Conservation (phyloP, 164 flowering plant species). For the Berberis thunbergii region DNA sequence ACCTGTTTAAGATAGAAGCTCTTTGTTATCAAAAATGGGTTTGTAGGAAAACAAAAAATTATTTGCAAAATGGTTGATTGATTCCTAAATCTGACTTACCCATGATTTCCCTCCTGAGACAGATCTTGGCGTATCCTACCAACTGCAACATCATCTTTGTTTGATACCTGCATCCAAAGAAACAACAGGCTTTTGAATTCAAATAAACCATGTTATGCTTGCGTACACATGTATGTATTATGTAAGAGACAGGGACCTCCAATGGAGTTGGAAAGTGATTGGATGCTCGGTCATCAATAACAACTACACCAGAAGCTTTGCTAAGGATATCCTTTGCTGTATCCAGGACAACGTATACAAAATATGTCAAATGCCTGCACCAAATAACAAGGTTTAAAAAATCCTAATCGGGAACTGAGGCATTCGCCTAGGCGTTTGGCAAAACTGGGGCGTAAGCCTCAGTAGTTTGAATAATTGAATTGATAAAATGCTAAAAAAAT, state of each 20-base stretch:
- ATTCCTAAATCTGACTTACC: neutral
- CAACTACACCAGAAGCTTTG: conserved; percentile 79
- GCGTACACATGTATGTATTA: too few relatives aligned
- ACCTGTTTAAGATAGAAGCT: too few relatives aligned
- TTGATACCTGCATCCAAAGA: conserved; percentile 36
- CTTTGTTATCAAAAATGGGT: neutral
- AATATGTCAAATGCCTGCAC: too few relatives aligned
- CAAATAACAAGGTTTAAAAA: too few relatives aligned
- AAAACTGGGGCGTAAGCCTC: too few relatives aligned
- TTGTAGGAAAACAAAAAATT: neutral
- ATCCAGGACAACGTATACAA: conserved; percentile 28
- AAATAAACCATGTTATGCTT: too few relatives aligned
- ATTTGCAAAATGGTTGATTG: neutral
- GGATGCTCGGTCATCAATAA: conserved; percentile 80
- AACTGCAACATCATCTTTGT: conserved; percentile 93
- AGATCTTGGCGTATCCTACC: conserved; percentile 89
- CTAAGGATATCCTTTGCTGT: conserved; percentile 77
- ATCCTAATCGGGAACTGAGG: too few relatives aligned
- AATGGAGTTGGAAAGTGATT: conserved; percentile 90
- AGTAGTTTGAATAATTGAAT: too few relatives aligned
- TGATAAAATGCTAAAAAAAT: too few relatives aligned
- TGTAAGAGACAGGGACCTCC: conserved; percentile 26
- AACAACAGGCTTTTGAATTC: too few relatives aligned
- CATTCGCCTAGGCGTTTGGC: too few relatives aligned
- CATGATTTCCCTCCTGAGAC: conserved; percentile 39